Evolutionary conservation across 176 grass and related monocot species (phyloP), one percentile per base, ranked within the genome.

Genomic region (Lolium rigidum): DNA sequence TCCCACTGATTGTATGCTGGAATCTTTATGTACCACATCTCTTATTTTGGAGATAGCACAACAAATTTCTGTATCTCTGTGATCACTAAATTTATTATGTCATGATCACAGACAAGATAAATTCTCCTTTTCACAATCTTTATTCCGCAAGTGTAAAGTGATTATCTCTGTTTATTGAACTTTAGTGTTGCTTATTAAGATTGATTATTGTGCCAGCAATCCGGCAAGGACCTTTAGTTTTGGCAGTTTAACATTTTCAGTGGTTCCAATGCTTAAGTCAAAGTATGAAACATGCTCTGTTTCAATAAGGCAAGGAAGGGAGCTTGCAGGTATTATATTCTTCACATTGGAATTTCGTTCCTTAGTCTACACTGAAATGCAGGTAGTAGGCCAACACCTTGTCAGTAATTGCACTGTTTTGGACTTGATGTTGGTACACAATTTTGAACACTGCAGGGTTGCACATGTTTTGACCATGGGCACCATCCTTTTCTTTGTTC

Each of bases 1-100:
- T 65, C 7, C n/a, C 26, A 54, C 21, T 80, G 76, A 84, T 84
- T 85, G 35, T 80, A 80, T 59, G 61, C 38, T 77, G 86, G 72
- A 83, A 77, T 35, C 35, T 70, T 59, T 49, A 6, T 83, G 39
- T 78, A 77, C 25, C 24, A 48, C 79, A 76, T 69, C 37, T 56
- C 37, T 55, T 56, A 55, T 48, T 67, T 77, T 18, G 7, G 21
- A 47, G 72, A 83, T 60, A 77, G 65, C 76, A 68, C 64, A 57
- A 31, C 64, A 57, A 31, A 56, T 58, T 24, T 58, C 1, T 83
- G 49, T 70, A 18, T 20, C 25, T 63, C 14, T 79, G 22, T 69
- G 74, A 47, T 18, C 15, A 5, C 62, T 77, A 66, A 6, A 77
- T 28, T 67, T 54, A 57, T 31, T 47, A n/a, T 69, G 31, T 6